Conservation (phyloP, 495 filamentous ascomycete genomes). For the Hapsidospora chrysogenum region DNA sequence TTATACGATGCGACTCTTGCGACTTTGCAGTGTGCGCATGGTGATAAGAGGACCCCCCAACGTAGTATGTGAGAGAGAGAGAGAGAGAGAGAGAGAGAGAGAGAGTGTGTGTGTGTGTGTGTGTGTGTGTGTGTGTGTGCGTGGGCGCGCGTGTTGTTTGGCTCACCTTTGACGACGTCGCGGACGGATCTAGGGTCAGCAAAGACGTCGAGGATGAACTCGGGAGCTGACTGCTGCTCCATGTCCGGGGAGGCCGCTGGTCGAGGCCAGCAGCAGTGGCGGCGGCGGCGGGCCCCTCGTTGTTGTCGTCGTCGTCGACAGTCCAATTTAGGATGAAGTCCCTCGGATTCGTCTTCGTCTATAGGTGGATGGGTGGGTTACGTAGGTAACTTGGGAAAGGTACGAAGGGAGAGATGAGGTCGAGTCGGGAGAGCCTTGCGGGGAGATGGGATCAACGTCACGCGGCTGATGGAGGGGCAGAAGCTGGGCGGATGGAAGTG, state of each 20-base stretch:
- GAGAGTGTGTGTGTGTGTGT: no score
- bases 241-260: no score
- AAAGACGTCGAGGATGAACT: conserved; percentile 74
- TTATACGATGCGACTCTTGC: no score
- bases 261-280: not conserved
- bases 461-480: no score
- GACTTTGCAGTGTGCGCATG: not conserved
- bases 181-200: conserved; percentile 67
- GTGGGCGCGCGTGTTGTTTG: no score
- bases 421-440: not conserved
- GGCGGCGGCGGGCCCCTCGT: not conserved
- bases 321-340: no score
- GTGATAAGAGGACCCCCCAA: not conserved
- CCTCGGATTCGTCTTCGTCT: not conserved
- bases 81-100: not conserved
- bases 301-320: no score
- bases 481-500: no score
- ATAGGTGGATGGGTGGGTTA: not conserved
- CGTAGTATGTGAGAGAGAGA: not conserved
- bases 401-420: not conserved
- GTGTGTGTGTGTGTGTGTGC: no score
- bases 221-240: conserved; percentile 46
- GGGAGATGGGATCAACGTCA: no score
- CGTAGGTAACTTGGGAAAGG: not conserved
- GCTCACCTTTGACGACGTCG: conserved; percentile 79